Percentiles rank a stretch among this genome's conserved stretches.
phyloP scores from a whole-genome alignment of 805 yeast species.

The Spencermartinsiella europaea region DNA sequence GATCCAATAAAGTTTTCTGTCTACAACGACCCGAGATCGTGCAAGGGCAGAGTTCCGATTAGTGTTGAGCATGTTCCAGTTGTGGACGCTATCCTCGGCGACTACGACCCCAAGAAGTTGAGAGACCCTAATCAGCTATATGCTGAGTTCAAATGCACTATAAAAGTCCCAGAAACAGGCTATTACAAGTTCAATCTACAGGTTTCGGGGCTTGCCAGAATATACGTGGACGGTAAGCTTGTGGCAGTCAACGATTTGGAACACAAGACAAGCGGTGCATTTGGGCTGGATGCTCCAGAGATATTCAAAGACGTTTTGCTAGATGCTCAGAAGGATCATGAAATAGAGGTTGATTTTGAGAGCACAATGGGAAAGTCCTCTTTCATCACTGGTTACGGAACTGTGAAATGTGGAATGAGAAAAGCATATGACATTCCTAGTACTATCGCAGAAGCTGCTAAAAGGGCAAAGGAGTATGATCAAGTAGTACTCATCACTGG shows the following conservation, averaged over 20 bases:
- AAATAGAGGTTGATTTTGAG: constrained; percentile 43
- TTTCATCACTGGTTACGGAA: no score
- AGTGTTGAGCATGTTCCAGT: constrained; percentile 5
- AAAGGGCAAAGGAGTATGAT: constrained; percentile 45
- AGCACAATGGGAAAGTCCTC: constrained; percentile 29
- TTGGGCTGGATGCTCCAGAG: constrained; percentile 52
- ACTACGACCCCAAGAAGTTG: constrained; percentile 4
- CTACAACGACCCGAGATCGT: constrained; percentile 11
- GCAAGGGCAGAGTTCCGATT: constrained; percentile 9
- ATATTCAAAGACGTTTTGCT: constrained; percentile 36
- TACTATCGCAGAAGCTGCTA: constrained; percentile 41
- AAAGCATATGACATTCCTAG: constrained; percentile 33
- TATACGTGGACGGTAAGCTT: constrained; percentile 47
- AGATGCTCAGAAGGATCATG: constrained; percentile 42
- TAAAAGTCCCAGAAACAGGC: constrained; percentile 43
- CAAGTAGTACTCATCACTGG: constrained; percentile 51
- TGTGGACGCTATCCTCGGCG: constrained; percentile 8
- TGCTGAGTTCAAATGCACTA: constrained; percentile 40
- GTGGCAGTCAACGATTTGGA: constrained; percentile 51
- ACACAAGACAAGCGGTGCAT: constrained; percentile 46
- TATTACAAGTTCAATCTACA: constrained; percentile 48
- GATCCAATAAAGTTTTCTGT: no score
- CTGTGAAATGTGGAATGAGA: constrained; percentile 36
- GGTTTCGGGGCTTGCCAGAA: constrained; percentile 50
- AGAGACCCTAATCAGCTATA: constrained; percentile 29